These are phyloP conservation scores for Chenopodium album DNA, from an alignment of 148 eudicot genomes.

Conservation along the genomic window DNA sequence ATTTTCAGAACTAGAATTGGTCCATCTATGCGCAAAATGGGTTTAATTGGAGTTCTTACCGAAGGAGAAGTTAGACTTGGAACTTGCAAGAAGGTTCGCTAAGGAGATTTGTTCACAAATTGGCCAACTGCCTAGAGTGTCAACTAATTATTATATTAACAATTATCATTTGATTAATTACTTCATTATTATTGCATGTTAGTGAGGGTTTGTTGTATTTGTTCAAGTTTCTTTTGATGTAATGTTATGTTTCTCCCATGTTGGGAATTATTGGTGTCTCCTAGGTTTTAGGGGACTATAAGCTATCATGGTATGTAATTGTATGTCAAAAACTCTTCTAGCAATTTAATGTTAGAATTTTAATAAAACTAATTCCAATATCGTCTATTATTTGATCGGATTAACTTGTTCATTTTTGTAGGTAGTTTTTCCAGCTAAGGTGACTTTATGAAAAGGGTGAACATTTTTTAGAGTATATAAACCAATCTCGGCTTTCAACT, in stretches of 20 bases:
- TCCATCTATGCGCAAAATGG: slow-evolving; percentile 25
- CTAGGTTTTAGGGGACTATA: neutral
- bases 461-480: no score
- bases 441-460: no score
- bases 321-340: neutral
- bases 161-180: neutral
- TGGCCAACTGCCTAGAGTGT: neutral
- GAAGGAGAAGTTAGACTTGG: slow-evolving; percentile 14
- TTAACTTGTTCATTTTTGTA: no score
- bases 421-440: no score
- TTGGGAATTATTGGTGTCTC: neutral
- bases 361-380: no score
- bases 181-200: no score
- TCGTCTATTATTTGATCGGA: no score
- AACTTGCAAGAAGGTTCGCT: slow-evolving; percentile 12
- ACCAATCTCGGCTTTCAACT: no score
- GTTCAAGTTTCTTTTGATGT: neutral
- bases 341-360: neutral
- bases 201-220: neutral
- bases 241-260: neutral
- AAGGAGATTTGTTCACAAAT: neutral
- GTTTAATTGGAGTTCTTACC: slow-evolving; percentile 14
- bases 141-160: neutral
- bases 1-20: slow-evolving; percentile 14
- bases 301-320: neutral